Evolutionary conservation across 129 eudicot species (phyloP).

Genomic region (Arctium minus): DNA sequence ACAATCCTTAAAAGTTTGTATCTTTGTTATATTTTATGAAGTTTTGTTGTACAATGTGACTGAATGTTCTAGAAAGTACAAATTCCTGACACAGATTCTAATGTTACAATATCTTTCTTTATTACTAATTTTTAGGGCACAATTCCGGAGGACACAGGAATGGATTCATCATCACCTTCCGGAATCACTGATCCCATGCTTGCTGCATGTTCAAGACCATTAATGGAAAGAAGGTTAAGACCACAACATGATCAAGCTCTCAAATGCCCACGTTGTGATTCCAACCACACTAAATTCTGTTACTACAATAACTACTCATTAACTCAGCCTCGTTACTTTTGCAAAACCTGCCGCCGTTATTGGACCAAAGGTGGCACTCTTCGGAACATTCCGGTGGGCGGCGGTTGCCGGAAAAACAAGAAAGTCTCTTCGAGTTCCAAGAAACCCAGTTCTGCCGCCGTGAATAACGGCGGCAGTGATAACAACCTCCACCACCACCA

Average conservation of each 20-base stretch:
- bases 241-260: slow-evolving; percentile 84
- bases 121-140: slow-evolving; percentile 43
- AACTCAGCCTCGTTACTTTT: slow-evolving; percentile 88
- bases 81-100: slow-evolving; percentile 25
- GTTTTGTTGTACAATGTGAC: slow-evolving; percentile 11
- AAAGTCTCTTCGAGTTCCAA: slow-evolving; percentile 48
- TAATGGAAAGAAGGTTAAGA: slow-evolving; percentile 66
- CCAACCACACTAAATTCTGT: slow-evolving; percentile 91
- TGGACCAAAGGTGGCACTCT: slow-evolving; percentile 98
- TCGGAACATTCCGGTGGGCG: slow-evolving; percentile 94
- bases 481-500: background rate
- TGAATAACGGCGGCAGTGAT: background rate
- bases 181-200: slow-evolving; percentile 57
- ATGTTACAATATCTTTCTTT: background rate
- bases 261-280: slow-evolving; percentile 92
- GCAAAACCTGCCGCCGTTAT: slow-evolving; percentile 90
- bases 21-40: background rate
- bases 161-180: slow-evolving; percentile 71
- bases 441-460: slow-evolving; percentile 26
- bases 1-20: background rate
- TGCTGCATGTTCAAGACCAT: slow-evolving; percentile 69
- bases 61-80: slow-evolving; percentile 28
- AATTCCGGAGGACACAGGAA: slow-evolving; percentile 55
- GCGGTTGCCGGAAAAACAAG: slow-evolving; percentile 90
- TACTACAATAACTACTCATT: slow-evolving; percentile 98